phyloP scores from a whole-genome alignment of 495 filamentous ascomycete species.

The Durotheca rogersii region DNA sequence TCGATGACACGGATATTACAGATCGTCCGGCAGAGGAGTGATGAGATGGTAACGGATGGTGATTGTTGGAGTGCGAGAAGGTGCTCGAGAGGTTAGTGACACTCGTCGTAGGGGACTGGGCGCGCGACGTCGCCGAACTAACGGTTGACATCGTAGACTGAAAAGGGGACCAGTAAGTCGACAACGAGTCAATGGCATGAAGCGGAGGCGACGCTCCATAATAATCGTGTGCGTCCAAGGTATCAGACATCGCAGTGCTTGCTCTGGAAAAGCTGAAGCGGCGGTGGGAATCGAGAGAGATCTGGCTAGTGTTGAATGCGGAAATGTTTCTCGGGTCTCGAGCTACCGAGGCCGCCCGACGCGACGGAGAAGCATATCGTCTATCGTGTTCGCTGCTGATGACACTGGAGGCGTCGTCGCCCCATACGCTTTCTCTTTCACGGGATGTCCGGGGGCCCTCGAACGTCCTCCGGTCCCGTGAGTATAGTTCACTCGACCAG shows the following conservation, averaged over 20 bases:
- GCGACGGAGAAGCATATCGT: slow-evolving; percentile 38
- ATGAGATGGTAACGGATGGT: slow-evolving; percentile 42
- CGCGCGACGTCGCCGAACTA: slow-evolving; percentile 57
- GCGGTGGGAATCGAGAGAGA: slow-evolving; percentile 64
- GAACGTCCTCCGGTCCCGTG: slow-evolving; percentile 72
- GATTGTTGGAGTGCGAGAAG: slow-evolving; percentile 43
- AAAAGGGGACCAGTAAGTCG: slow-evolving; percentile 87
- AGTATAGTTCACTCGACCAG: slow-evolving; percentile 89
- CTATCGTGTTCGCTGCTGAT: slow-evolving; percentile 55
- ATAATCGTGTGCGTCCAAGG: slow-evolving; percentile 69
- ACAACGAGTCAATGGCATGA: slow-evolving; percentile 72
- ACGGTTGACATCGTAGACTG: slow-evolving; percentile 62
- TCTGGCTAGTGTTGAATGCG: slow-evolving; percentile 57
- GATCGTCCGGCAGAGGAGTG: slow-evolving; percentile 48
- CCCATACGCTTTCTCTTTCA: slow-evolving; percentile 49
- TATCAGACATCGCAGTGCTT: slow-evolving; percentile 59
- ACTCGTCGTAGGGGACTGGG: slow-evolving; percentile 57
- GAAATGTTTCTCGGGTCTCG: slow-evolving; percentile 57
- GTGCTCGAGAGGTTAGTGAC: slow-evolving; percentile 52
- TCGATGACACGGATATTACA: slow-evolving; percentile 57
- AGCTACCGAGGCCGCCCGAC: slow-evolving; percentile 38
- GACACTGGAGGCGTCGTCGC: slow-evolving; percentile 55
- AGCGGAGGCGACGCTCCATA: slow-evolving; percentile 67
- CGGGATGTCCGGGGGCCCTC: slow-evolving; percentile 58
- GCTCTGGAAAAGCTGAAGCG: slow-evolving; percentile 60